These are phyloP conservation scores for Hyphopichia pseudoburtonii DNA, from an alignment of 1,139 yeast species.

Conservation along the genomic window DNA sequence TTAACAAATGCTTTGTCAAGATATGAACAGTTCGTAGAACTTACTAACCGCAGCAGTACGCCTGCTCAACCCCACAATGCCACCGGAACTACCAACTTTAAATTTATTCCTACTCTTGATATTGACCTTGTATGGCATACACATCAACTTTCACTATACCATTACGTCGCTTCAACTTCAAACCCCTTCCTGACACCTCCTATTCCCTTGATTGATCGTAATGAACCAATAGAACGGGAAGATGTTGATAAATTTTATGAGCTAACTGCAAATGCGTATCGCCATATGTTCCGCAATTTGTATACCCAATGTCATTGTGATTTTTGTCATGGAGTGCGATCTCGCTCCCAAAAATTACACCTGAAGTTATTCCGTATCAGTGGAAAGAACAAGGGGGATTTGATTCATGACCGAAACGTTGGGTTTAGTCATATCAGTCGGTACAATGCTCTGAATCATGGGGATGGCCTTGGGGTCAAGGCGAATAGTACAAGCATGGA, in stretches of 20 bases:
- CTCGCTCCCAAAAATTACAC: background rate
- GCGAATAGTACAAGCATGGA: too few species aligned
- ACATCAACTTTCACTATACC: constrained; percentile 28
- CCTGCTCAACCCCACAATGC: background rate
- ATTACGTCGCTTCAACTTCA: too few species aligned
- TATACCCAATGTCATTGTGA: constrained; percentile 3
- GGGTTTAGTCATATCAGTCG: constrained; percentile 6
- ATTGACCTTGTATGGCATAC: constrained; percentile 44
- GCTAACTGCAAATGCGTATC: constrained; percentile 13
- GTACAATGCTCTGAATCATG: background rate
- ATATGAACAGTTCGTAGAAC: constrained; percentile 12
- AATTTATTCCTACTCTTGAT: constrained; percentile 38
- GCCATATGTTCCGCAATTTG: constrained; percentile 1
- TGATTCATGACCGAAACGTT: background rate
- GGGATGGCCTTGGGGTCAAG: too few species aligned
- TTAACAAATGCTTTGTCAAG: constrained; percentile 20
- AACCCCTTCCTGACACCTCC: background rate
- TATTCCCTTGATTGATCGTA: constrained; percentile 14
- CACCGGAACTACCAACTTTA: too few species aligned
- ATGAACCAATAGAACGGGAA: constrained; percentile 13
- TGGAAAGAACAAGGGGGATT: background rate
- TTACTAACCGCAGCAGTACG: background rate
- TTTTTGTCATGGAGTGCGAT: background rate
- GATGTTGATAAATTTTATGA: constrained; percentile 11
- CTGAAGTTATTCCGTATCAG: background rate